A percentile compares a stretch with the other conserved stretches of the same genome.
Evolutionary conservation across 495 filamentous ascomycete species (phyloP).

Genomic region (Viridothelium virens): DNA sequence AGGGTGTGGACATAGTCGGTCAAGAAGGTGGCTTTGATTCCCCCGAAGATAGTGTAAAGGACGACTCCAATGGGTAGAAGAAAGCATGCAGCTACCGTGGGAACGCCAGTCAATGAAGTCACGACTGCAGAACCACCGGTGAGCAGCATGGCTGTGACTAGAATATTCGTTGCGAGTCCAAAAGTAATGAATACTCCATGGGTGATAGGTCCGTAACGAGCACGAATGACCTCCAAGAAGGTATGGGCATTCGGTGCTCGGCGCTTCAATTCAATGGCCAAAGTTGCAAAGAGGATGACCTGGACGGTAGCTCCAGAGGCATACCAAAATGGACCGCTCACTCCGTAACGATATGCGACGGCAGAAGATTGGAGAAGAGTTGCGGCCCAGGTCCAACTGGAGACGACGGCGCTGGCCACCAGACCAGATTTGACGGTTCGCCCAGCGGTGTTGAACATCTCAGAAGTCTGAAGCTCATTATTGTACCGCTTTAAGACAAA

Average conservation of each 20-base stretch:
- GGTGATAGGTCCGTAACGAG: constrained; percentile 45
- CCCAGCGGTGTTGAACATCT: constrained; percentile 95
- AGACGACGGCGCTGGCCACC: constrained; percentile 91
- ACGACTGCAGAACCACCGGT: constrained; percentile 87
- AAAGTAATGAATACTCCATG: constrained; percentile 41
- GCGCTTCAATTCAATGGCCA: constrained; percentile 89
- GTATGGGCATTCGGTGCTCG: constrained; percentile 53
- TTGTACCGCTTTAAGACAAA: constrained; percentile 57
- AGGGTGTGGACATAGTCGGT: constrained; percentile 85
- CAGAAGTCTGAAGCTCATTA: constrained; percentile 87
- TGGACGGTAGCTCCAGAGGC: constrained; percentile 62
- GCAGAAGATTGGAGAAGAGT: constrained; percentile 75
- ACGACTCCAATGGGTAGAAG: constrained; percentile 81
- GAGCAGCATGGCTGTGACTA: constrained; percentile 77
- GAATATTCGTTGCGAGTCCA: constrained; percentile 47
- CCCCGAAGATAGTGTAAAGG: constrained; percentile 58
- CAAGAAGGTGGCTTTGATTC: constrained; percentile 67
- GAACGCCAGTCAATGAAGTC: constrained; percentile 75
- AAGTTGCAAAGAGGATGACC: constrained; percentile 82
- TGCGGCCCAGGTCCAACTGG: constrained; percentile 91
- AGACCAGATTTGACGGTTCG: constrained; percentile 90
- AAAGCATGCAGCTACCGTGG: constrained; percentile 83
- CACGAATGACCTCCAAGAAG: constrained; percentile 47
- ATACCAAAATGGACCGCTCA: constrained; percentile 93
- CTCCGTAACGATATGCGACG: constrained; percentile 86